phyloP scores from a whole-genome alignment of 176 grass and related monocot species.

The Calamus simplicifolius region DNA sequence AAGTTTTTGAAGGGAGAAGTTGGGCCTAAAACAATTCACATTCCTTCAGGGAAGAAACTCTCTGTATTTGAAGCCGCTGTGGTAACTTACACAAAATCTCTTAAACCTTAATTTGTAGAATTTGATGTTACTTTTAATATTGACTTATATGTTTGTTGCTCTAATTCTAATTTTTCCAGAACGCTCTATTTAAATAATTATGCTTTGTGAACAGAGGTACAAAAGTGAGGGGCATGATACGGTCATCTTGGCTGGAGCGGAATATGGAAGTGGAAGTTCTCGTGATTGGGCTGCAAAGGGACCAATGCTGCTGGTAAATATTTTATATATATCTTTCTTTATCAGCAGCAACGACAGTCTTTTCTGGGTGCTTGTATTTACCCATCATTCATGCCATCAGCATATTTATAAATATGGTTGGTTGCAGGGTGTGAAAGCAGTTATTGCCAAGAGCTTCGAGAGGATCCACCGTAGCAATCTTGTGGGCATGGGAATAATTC shows the following conservation, averaged over 20 bases:
- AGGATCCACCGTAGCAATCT: constrained; percentile 98
- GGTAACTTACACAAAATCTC: constrained; percentile 28
- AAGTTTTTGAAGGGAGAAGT: constrained; percentile 93
- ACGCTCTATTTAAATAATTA: neutral
- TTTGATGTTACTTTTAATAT: too few relatives aligned
- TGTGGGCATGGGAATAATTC: constrained; percentile 90
- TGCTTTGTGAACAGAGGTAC: constrained; percentile 60
- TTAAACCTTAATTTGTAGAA: too few relatives aligned
- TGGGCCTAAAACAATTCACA: constrained; percentile 73
- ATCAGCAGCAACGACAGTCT: neutral
- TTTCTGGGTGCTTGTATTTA: too few relatives aligned
- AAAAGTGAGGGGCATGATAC: constrained; percentile 74
- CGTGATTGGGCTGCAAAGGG: constrained; percentile 97
- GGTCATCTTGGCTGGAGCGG: constrained; percentile 74
- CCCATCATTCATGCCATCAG: neutral
- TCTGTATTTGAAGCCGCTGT: constrained; percentile 74
- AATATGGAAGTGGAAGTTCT: constrained; percentile 97
- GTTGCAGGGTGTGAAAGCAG: constrained; percentile 90
- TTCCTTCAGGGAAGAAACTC: constrained; percentile 86
- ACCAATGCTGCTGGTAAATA: constrained; percentile 75
- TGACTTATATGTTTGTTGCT: too few relatives aligned
- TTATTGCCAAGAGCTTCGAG: constrained; percentile 94
- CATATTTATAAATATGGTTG: constrained; percentile 22
- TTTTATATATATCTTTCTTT: neutral
- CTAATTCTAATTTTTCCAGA: too few relatives aligned